phyloP scores from a whole-genome alignment of 495 filamentous ascomycete genomes.

The Rusavskia elegans region DNA sequence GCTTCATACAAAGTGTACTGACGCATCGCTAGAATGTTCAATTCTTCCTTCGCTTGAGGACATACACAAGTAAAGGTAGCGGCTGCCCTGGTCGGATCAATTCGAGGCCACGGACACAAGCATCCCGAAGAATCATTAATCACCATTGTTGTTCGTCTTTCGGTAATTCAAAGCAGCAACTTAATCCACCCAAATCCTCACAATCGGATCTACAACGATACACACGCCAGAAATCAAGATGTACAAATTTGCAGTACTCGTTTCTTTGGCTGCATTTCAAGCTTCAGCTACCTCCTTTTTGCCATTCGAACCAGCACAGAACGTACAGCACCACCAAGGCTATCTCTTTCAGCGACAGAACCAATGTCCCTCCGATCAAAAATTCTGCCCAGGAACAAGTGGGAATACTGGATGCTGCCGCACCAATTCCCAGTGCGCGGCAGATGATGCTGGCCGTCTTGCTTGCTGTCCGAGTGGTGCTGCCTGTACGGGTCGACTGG shows the following conservation, averaged over 20 bases:
- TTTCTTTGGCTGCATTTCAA: not conserved
- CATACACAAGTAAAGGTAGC: too few relatives aligned
- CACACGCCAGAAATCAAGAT: not conserved
- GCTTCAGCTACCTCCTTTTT: not conserved
- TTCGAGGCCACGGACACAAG: too few relatives aligned
- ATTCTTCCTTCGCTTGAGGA: too few relatives aligned
- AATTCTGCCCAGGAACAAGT: conserved; percentile 29
- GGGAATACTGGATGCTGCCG: conserved; percentile 39
- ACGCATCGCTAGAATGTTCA: too few relatives aligned
- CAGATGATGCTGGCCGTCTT: conserved; percentile 41
- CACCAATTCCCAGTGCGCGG: conserved; percentile 34
- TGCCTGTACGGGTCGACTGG: conserved; percentile 44
- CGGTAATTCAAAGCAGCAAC: too few relatives aligned
- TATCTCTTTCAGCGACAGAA: conserved; percentile 8
- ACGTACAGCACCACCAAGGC: not conserved
- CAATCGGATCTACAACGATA: too few relatives aligned
- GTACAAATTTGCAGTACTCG: not conserved
- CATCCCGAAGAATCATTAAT: too few relatives aligned
- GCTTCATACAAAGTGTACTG: too few relatives aligned
- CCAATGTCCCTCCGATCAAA: conserved; percentile 15
- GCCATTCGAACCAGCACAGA: not conserved
- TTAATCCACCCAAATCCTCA: too few relatives aligned
- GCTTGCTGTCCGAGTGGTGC: conserved; percentile 50
- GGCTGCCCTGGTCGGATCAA: too few relatives aligned
- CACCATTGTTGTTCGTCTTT: too few relatives aligned